Percentiles rank a stretch among this genome's conserved stretches.
These are phyloP conservation scores for Paecilomyces niveus DNA, from an alignment of 2,329 filamentous ascomycete species.

Conservation along the genomic window DNA sequence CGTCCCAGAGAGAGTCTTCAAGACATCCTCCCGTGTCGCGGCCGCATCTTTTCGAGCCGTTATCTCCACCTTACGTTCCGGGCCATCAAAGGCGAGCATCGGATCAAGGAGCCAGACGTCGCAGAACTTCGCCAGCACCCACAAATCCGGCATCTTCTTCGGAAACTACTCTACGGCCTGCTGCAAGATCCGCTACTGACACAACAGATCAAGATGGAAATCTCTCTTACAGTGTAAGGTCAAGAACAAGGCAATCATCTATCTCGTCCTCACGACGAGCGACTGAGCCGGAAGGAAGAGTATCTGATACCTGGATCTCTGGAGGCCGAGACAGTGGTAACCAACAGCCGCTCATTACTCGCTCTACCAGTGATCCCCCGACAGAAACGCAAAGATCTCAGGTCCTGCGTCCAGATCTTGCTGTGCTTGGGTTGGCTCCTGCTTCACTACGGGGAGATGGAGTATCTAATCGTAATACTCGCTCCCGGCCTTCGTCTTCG, in stretches of 20 bases:
- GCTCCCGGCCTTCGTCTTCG: slow-evolving; percentile 25
- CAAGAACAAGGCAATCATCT: slow-evolving; percentile 16
- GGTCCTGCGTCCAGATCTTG: background rate
- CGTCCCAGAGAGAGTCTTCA: slow-evolving; percentile 11
- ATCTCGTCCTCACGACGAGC: slow-evolving; percentile 21
- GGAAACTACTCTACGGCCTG: slow-evolving; percentile 24
- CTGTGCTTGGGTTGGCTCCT: background rate
- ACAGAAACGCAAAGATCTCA: slow-evolving; percentile 2
- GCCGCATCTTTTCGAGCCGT: slow-evolving; percentile 27
- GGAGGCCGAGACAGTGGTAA: slow-evolving; percentile 16
- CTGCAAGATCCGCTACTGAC: slow-evolving; percentile 29
- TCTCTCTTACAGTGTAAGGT: slow-evolving; percentile 15
- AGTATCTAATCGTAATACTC: slow-evolving; percentile 10
- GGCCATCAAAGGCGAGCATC: slow-evolving; percentile 30
- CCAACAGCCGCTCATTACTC: slow-evolving; percentile 10
- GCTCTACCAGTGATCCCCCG: background rate
- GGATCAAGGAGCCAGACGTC: slow-evolving; percentile 24
- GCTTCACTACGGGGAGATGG: background rate
- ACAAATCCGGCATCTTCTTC: slow-evolving; percentile 26
- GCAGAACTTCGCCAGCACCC: slow-evolving; percentile 27
- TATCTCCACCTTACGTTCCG: slow-evolving; percentile 12
- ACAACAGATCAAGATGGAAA: slow-evolving; percentile 26
- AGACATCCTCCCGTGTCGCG: slow-evolving; percentile 22
- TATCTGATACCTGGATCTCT: slow-evolving; percentile 17
- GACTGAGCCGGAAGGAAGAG: slow-evolving; percentile 24